Conservation (phyloP, 768 basidiomycete species). For the Trichaptum fuscoviolaceum region DNA sequence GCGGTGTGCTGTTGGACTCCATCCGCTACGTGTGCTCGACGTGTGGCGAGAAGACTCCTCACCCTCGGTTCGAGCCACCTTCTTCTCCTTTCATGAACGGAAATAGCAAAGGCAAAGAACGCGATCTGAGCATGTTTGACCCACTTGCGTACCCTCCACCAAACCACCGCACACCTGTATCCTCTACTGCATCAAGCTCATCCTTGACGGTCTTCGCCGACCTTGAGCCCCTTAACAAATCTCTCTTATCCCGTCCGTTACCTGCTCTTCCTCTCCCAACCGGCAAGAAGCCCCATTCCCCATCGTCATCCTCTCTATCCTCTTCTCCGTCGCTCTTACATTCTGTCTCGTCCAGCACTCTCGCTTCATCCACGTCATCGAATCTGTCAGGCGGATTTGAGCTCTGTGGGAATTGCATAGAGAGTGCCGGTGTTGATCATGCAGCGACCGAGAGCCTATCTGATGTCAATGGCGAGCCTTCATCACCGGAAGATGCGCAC, state of each 20-base stretch:
- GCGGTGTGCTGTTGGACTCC: constrained; percentile 67
- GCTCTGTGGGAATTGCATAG: constrained; percentile 77
- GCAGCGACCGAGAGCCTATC: constrained; percentile 35
- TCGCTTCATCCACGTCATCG: neutral
- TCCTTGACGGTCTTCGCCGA: constrained; percentile 6
- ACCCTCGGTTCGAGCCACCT: constrained; percentile 6
- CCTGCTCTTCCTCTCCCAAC: constrained; percentile 1
- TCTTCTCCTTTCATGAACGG: constrained; percentile 1
- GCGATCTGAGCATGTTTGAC: constrained; percentile 9
- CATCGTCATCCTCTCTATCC: constrained; percentile 21
- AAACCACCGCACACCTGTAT: constrained; percentile 26
- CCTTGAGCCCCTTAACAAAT: neutral
- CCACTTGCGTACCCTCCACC: constrained; percentile 30
- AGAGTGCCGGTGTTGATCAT: constrained; percentile 72
- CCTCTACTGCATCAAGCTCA: constrained; percentile 17
- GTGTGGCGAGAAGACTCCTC: constrained; percentile 73
- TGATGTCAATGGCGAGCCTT: constrained; percentile 29
- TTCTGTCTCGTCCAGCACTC: neutral
- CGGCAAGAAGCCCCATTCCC: constrained; percentile 12
- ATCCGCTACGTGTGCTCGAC: constrained; percentile 87
- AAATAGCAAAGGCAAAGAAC: constrained; percentile 44
- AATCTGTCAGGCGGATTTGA: constrained; percentile 55
- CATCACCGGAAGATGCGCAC: constrained; percentile 50
- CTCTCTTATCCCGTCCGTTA: neutral
- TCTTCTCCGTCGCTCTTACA: constrained; percentile 10